Conservation (phyloP, 768 basidiomycete species). For the Suillus weaverae region DNA sequence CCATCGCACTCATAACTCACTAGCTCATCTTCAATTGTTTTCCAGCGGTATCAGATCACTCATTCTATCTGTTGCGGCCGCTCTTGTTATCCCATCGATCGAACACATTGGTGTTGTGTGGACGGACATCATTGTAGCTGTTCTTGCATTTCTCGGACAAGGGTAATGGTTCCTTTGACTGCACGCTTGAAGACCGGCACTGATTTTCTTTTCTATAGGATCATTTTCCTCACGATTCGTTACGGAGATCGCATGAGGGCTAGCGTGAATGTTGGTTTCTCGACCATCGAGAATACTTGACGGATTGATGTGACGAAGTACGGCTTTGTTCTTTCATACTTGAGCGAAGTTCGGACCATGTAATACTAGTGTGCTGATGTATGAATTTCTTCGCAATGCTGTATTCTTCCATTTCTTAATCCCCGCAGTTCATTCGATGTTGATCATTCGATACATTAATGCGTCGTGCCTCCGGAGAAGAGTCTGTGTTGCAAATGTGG, state of each 20-base stretch:
- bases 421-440: neutral
- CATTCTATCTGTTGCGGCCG: constrained; percentile 42
- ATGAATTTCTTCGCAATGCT: neutral
- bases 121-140: constrained; percentile 49
- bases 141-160: constrained; percentile 51
- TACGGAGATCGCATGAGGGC: constrained; percentile 59
- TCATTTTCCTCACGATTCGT: constrained; percentile 51
- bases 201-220: constrained; percentile 39
- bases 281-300: constrained; percentile 41
- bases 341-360: neutral
- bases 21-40: neutral
- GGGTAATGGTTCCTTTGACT: constrained; percentile 40
- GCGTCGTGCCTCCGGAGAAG: neutral
- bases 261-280: constrained; percentile 57
- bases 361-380: neutral
- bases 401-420: neutral
- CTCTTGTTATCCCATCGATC: constrained; percentile 54
- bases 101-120: constrained; percentile 49
- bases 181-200: constrained; percentile 1
- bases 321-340: neutral
- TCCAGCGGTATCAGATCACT: constrained; percentile 49
- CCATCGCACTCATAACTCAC: constrained; percentile 29
- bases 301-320: neutral
- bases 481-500: neutral
- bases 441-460: neutral